Conservation (phyloP, 2,329 filamentous ascomycete genomes). For the Lasiodiplodia hormozganensis region DNA sequence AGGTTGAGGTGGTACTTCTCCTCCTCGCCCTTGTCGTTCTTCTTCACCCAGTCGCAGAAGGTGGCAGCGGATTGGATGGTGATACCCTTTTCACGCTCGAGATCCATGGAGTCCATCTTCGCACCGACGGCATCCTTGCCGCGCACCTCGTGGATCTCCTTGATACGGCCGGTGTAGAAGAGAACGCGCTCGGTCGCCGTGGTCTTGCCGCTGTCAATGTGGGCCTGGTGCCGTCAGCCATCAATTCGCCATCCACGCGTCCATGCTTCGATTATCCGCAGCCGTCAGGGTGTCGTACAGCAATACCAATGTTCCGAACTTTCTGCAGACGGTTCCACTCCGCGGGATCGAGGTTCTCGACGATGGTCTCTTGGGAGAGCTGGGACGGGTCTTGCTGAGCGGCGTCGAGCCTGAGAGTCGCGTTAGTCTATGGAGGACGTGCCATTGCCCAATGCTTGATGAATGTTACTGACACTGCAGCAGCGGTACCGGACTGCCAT, state of each 20-base stretch:
- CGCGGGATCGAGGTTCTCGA: slow-evolving; percentile 79
- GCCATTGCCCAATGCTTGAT: background rate
- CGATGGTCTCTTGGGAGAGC: slow-evolving; percentile 70
- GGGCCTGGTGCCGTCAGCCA: slow-evolving; percentile 65
- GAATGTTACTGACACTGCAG: slow-evolving; percentile 44
- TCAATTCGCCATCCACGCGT: background rate
- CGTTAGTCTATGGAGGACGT: slow-evolving; percentile 11
- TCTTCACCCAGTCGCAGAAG: slow-evolving; percentile 96
- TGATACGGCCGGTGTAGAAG: slow-evolving; percentile 97
- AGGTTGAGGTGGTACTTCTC: slow-evolving; percentile 97
- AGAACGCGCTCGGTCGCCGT: slow-evolving; percentile 95
- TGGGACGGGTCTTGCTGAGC: slow-evolving; percentile 63
- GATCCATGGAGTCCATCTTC: slow-evolving; percentile 99
- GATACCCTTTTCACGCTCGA: slow-evolving; percentile 97
- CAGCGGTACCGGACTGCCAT: slow-evolving; percentile 45
- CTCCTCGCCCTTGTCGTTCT: slow-evolving; percentile 76
- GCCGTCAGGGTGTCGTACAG: slow-evolving; percentile 62
- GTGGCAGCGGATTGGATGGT: slow-evolving; percentile 98
- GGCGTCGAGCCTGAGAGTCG: slow-evolving; percentile 53
- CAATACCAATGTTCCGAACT: slow-evolving; percentile 97
- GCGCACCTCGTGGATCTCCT: slow-evolving; percentile 94
- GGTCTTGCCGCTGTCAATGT: slow-evolving; percentile 98
- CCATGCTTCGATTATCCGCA: background rate
- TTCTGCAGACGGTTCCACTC: slow-evolving; percentile 79
- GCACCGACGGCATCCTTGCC: slow-evolving; percentile 94